Base-by-base conservation (phyloP, 306 rosid genomes). In the Carpinus viminea region DNA sequence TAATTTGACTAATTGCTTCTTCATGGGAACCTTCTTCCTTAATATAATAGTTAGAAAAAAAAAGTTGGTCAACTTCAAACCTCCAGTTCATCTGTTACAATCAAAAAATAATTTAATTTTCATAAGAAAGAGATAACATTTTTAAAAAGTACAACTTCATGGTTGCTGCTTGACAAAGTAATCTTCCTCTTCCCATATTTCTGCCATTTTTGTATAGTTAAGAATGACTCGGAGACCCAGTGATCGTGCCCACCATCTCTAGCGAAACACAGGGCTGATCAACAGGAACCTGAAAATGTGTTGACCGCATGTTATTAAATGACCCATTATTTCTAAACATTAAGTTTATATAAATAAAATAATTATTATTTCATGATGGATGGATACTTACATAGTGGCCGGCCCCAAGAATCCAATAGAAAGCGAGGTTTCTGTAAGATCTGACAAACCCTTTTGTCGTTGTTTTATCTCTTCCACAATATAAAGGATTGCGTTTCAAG, bases 401-500 rank as follows among this genome's bases (percentile, higher is more conserved):
- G 24, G 65, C 65, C 65, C 65, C 65, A 24, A 59, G 36, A 21
- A 59, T 59, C 65, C 65, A 59, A 24, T 24, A 59, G 13, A 59
- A 59, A 21, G 6, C 8, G 36, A 59, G 28, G 65, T 59, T 59
- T 59, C 8, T 59, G 65, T 59, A 59, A 59, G 65, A 59, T 15
- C 36, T 59, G 9, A 24, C 26, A 28, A 59, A 59, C 65, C 65
- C 65, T 59, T 59, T 59, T 24, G 65, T 59, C 12, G 65, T 59
- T 0, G 36, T 59, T 11, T 59, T 59, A 24, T 59, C 65, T 59
- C 36, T 28, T 24, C 34, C 28, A 24, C 65, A 59, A 24, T 59
- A 59, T 24, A 59, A 59, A 59, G 65, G 65, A 59, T 12, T 59
- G 28, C 65, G 65, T 20, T 59, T 36, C 36, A 59, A 59, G 65